Conservation (phyloP, 192 early-diverging fungal genomes). For the Linnemannia hyalina region DNA sequence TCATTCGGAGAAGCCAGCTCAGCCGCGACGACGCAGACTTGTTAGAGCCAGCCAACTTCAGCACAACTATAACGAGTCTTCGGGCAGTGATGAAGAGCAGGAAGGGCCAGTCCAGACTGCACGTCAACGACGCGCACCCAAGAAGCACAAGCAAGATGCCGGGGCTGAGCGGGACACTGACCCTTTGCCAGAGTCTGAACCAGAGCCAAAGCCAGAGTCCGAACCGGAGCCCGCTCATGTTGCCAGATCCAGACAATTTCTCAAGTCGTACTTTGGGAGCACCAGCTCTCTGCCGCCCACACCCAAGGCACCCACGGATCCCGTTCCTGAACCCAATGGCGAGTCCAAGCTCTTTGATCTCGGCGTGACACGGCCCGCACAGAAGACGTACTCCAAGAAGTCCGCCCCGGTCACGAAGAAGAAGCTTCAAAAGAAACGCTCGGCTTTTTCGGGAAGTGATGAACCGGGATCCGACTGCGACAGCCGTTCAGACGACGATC, state of each 20-base stretch:
- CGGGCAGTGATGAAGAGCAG: neutral
- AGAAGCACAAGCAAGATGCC: neutral
- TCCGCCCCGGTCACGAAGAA: constrained; percentile 2
- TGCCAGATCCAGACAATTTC: constrained; percentile 2
- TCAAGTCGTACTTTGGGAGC: constrained; percentile 14
- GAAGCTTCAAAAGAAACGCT: constrained; percentile 5
- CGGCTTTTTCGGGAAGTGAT: constrained; percentile 28
- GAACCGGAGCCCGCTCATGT: constrained; percentile 2
- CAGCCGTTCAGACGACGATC: constrained; percentile 23
- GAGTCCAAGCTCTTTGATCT: neutral
- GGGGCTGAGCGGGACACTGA: neutral
- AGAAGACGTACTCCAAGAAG: neutral
- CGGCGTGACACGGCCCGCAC: neutral
- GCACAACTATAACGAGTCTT: constrained; percentile 5
- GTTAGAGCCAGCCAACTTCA: constrained; percentile 10
- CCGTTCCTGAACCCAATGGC: neutral
- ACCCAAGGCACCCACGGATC: neutral
- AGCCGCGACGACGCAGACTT: constrained; percentile 18
- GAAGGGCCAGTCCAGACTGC: neutral
- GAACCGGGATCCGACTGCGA: constrained; percentile 11
- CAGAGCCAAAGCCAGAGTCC: constrained; percentile 10
- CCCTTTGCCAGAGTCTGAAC: neutral
- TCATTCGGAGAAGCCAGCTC: neutral
- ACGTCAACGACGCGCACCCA: neutral
- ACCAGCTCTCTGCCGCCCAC: neutral